Base-by-base conservation (phyloP, 1,284 basidiomycete genomes). In the Phellopilus nigrolimitatus region DNA sequence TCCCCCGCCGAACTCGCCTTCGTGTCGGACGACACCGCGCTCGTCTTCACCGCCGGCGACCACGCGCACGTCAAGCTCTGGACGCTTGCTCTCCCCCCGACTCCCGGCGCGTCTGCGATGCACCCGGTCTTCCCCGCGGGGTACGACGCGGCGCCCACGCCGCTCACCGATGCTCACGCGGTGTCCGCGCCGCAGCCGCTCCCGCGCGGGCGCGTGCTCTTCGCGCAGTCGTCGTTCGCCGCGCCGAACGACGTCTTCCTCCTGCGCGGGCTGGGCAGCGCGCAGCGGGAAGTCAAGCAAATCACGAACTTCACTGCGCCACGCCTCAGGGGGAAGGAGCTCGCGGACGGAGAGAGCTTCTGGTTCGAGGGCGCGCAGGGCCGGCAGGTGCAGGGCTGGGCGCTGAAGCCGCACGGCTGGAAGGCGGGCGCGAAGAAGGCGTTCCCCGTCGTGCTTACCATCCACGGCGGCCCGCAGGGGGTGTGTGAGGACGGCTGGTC, bases 401-500 rank as follows among this genome's bases (percentile, higher is more conserved):
- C 80, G 13, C 57, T 93, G 55, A 91, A 84, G 60, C 94, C 93
- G 8, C 76, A 75, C 19, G 88, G 87, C 1, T 92, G 78, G 72
- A 75, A 78, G 60, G 66, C 73, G 45, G 78, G 75, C 10, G 78
- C 83, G 53, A 72, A 73, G 62, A 88, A 83, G 70, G 85, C 83
- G 62, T 93, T 80, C 76, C 91, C 91, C 3, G 73, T 78, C 41
- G 68, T 85, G 21, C 62, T 90, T 56, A 66, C 88, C 15, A 90
- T 91, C 43, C 89, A 91, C 56, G 90, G 90, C 55, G 87, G 88
- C 12, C 88, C 88, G 1, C 83, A 91, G 68, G 71, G 81, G 33
- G 87, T 83, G 53, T 93, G 89, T 89, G 78, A 81, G 58, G 90
- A 92, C 62, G 71, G 78, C 54, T 92, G 91, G 90, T 85, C 81